Evolutionary conservation across 2,329 filamentous ascomycete genomes (phyloP).

Genomic region (Epichloe scottii): DNA sequence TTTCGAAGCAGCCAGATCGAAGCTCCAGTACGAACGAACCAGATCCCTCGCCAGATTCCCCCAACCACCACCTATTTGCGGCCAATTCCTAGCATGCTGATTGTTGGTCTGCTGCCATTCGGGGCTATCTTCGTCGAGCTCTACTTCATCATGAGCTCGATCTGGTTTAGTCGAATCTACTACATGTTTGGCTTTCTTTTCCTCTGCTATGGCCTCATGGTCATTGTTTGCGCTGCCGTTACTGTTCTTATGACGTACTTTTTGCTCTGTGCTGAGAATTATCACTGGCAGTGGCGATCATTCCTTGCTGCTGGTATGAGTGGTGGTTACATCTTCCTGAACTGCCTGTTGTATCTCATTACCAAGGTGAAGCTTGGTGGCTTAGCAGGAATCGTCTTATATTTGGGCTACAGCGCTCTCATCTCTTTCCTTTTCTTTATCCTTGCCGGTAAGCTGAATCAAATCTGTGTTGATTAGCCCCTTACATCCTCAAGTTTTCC

Average conservation of each 20-base stretch:
- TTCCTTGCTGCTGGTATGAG: slow-evolving; percentile 88
- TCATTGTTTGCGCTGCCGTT: slow-evolving; percentile 83
- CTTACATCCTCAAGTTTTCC: neutral
- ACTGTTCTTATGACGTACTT: slow-evolving; percentile 95
- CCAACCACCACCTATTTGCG: slow-evolving; percentile 71
- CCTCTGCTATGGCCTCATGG: slow-evolving; percentile 94
- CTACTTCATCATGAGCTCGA: slow-evolving; percentile 98
- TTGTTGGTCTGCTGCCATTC: slow-evolving; percentile 88
- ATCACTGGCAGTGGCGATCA: slow-evolving; percentile 96
- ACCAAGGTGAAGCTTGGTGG: slow-evolving; percentile 78
- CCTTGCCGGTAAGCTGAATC: slow-evolving; percentile 60
- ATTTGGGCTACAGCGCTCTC: slow-evolving; percentile 82
- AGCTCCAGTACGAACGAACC: slow-evolving; percentile 84
- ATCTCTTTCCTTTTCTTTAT: slow-evolving; percentile 89
- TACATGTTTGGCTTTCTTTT: slow-evolving; percentile 99
- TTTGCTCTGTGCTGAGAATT: slow-evolving; percentile 89
- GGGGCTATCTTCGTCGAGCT: slow-evolving; percentile 96
- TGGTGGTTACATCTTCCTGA: slow-evolving; percentile 81
- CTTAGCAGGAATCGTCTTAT: slow-evolving; percentile 76
- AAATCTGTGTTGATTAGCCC: slow-evolving; percentile 9
- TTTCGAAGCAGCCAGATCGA: slow-evolving; percentile 65
- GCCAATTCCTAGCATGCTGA: slow-evolving; percentile 76
- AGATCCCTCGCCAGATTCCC: slow-evolving; percentile 94
- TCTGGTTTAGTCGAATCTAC: slow-evolving; percentile 98
- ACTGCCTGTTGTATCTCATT: slow-evolving; percentile 82